A percentile compares a stretch with the other conserved stretches of the same genome.
These are phyloP conservation scores for Sporothrix humicola DNA, from an alignment of 2,329 filamentous ascomycete species.

Conservation along the genomic window DNA sequence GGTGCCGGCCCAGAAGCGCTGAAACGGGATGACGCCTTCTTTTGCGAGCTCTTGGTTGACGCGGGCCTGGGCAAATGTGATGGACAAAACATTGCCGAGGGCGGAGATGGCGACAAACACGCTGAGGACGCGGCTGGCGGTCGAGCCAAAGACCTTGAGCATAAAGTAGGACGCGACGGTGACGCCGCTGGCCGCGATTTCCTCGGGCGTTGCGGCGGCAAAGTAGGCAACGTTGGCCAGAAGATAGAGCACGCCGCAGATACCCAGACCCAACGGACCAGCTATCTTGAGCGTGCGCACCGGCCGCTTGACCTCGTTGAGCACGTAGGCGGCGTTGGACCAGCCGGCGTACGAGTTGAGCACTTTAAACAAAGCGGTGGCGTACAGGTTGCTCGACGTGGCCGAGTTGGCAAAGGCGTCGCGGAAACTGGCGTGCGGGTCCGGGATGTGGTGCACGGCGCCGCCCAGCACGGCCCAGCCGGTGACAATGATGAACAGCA, in stretches of 20 bases:
- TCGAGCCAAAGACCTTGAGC: constrained; percentile 63
- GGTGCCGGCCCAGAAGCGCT: constrained; percentile 66
- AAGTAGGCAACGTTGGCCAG: constrained; percentile 71
- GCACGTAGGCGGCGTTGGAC: constrained; percentile 69
- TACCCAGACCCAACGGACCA: constrained; percentile 63
- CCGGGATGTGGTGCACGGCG: constrained; percentile 51
- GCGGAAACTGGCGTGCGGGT: constrained; percentile 61
- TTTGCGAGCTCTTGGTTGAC: constrained; percentile 72
- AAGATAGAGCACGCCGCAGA: constrained; percentile 65
- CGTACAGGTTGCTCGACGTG: constrained; percentile 51
- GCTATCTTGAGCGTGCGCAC: constrained; percentile 68
- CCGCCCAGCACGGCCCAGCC: constrained; percentile 64
- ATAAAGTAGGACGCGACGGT: constrained; percentile 68
- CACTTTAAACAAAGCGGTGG: constrained; percentile 65
- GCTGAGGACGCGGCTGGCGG: constrained; percentile 62
- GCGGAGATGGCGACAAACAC: constrained; percentile 66
- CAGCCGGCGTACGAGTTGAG: constrained; percentile 65
- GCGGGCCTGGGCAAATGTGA: constrained; percentile 70
- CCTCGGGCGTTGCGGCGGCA: constrained; percentile 63
- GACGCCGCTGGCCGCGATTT: constrained; percentile 62
- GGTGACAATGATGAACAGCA: constrained; percentile 66
- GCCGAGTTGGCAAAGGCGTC: constrained; percentile 59
- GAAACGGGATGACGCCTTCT: constrained; percentile 68
- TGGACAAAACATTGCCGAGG: constrained; percentile 65
- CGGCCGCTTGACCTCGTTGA: constrained; percentile 69